phyloP scores from a whole-genome alignment of 2,329 filamentous ascomycete genomes.

The Fusarium sp. region DNA sequence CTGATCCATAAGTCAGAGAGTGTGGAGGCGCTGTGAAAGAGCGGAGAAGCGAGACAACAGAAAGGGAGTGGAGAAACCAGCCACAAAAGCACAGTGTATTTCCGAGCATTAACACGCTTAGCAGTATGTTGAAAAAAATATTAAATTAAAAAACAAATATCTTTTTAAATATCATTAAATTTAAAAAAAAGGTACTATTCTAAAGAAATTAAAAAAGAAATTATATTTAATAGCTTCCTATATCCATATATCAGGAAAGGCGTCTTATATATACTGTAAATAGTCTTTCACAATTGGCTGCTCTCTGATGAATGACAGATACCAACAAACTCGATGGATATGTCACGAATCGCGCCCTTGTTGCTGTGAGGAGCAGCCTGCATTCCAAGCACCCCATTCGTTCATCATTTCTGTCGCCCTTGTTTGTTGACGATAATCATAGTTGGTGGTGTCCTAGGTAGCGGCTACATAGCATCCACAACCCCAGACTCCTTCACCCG shows the following conservation, averaged over 20 bases:
- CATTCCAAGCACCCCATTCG: conserved; percentile 22
- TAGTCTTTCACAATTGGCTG: conserved; percentile 35
- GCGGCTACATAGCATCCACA: not conserved
- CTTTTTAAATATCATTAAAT: too few relatives aligned
- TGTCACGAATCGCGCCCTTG: conserved; percentile 37
- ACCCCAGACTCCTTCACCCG: too few relatives aligned
- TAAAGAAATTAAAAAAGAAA: conserved; percentile 36
- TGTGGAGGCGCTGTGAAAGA: conserved; percentile 39
- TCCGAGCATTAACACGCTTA: not conserved
- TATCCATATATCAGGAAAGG: conserved; percentile 20
- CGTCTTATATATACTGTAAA: conserved; percentile 35
- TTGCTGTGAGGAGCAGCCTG: conserved; percentile 24
- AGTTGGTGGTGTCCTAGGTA: not conserved
- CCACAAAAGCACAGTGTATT: conserved; percentile 31
- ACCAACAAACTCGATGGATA: conserved; percentile 40
- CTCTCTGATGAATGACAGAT: conserved; percentile 30
- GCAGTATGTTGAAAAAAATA: too few relatives aligned
- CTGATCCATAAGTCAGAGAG: conserved; percentile 26
- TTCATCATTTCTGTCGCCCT: conserved; percentile 2
- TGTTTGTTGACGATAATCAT: conserved; percentile 14
- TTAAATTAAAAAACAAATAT: too few relatives aligned
- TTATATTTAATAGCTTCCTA: conserved; percentile 32
- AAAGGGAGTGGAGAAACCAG: conserved; percentile 27
- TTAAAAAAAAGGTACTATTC: too few relatives aligned
- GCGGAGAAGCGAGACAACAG: conserved; percentile 41